Evolutionary conservation across 208 protist species (phyloP).

Genomic region (Acanthamoeba triangularis): DNA sequence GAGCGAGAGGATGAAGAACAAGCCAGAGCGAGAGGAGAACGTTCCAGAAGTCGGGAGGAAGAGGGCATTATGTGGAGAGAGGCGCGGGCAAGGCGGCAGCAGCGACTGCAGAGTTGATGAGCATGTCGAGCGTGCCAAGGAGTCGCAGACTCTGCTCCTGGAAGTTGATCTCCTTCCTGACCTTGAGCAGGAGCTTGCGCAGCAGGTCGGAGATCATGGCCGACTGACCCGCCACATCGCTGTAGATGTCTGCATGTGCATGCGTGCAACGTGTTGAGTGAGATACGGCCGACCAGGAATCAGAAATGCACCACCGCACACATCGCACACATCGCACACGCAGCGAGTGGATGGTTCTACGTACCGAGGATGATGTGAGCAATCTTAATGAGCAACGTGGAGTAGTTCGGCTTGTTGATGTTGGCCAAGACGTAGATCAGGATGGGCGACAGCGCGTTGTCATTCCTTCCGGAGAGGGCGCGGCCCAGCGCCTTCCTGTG

Average conservation of each 20-base stretch:
- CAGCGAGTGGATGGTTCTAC: neutral
- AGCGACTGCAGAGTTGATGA: constrained; percentile 21
- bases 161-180: constrained; percentile 68
- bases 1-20: neutral
- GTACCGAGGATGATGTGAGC: constrained; percentile 78
- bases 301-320: neutral
- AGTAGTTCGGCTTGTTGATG: constrained; percentile 79
- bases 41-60: neutral
- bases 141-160: constrained; percentile 10
- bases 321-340: neutral
- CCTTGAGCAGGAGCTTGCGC: constrained; percentile 43
- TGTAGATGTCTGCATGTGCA: constrained; percentile 77
- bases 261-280: neutral
- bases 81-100: neutral
- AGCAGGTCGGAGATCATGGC: constrained; percentile 75
- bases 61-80: neutral
- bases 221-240: constrained; percentile 55
- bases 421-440: constrained; percentile 77
- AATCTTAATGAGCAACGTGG: constrained; percentile 79
- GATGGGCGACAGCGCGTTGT: constrained; percentile 77
- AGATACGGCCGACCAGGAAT: neutral
- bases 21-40: neutral
- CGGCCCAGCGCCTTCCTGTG: constrained; percentile 74
- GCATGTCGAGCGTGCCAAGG: constrained; percentile 40
- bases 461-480: constrained; percentile 80